A percentile compares a stretch with the other conserved stretches of the same genome.
Conservation (phyloP, 148 eudicot genomes). For the Salicornia ramosissima region DNA sequence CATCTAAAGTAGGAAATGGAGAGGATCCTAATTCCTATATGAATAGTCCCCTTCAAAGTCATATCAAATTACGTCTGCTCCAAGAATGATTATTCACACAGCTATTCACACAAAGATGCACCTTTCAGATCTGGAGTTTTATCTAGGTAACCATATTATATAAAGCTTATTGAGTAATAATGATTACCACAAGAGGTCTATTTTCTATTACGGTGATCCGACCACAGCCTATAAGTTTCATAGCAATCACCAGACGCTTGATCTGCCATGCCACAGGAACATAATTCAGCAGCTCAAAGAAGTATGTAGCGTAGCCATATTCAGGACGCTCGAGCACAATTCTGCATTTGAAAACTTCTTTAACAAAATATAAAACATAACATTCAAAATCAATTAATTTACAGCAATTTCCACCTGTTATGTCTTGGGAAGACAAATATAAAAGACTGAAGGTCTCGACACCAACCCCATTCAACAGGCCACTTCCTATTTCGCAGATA, state of each 20-base stretch:
- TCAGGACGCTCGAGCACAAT: slow-evolving; percentile 99
- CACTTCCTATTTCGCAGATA: slow-evolving; percentile 67
- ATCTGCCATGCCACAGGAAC: slow-evolving; percentile 75
- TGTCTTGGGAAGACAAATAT: slow-evolving; percentile 87
- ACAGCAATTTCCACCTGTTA: slow-evolving; percentile 54
- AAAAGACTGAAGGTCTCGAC: slow-evolving; percentile 94
- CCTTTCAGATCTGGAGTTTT: neutral
- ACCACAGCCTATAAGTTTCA: slow-evolving; percentile 86
- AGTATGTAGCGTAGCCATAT: slow-evolving; percentile 92
- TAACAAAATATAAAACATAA: neutral
- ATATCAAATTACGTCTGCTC: neutral
- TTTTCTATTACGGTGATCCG: slow-evolving; percentile 73
- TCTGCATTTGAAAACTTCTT: slow-evolving; percentile 42
- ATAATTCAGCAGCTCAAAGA: slow-evolving; percentile 78
- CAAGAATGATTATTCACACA: neutral
- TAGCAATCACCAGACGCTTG: slow-evolving; percentile 78
- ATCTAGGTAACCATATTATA: neutral
- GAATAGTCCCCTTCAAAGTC: too few relatives aligned
- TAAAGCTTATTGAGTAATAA: neutral
- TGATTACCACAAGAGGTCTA: slow-evolving; percentile 63
- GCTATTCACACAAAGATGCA: neutral
- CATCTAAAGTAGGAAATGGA: too few relatives aligned
- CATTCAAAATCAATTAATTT: slow-evolving; percentile 1
- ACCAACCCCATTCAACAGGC: slow-evolving; percentile 99
- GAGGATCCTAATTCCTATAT: too few relatives aligned